Evolutionary conservation across 495 filamentous ascomycete species (phyloP), one percentile per base, ranked within the genome.

Genomic region (Penicillium angulare): DNA sequence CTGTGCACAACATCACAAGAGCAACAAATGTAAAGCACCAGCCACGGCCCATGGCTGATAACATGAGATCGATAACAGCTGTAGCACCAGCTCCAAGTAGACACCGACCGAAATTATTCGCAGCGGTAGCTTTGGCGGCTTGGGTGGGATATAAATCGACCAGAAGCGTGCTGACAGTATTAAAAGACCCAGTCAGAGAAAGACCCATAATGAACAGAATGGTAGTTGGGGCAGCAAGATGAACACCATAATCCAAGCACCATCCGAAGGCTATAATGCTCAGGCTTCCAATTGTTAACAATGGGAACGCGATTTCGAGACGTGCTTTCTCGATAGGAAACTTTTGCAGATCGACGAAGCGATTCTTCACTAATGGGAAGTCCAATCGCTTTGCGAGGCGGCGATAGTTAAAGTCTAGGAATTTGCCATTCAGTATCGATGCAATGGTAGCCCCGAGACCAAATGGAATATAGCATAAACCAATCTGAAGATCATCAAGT

Each of bases 401-500:
- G n/a, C 66, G 65, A 58, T 75, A 81, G 46, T 79, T 78, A 17
- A 53, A 53, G 47, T 80, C 78, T 53, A 80, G 51, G 61, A 95
- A 87, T 66, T 92, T 90, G 52, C 92, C 92, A 63, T 91, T 90
- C 53, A 88, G 84, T 52, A 95, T 85, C 32, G 90, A 88, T 51
- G 90, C 93, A 43, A 95, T 83, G 41, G 88, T 90, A 43, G 92
- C 69, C 16, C 77, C 76, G 0, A 70, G 48, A 0, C 72, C 73
- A 29, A 76, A 68, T 4, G 78, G 67, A 7, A 80, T 66, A 27
- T 74, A 80, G 43, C 69, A 72, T 1, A 79, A 60, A n/a, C 79
- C 79, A 29, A 80, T 56, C 18, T 77, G 56, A 18, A 82, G 63
- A 38, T 78, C 76, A 47, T 79, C 60, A 23, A 77, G 69, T 12